phyloP scores from a whole-genome alignment of 441 rosid species.

The Theobroma grandiflorum region DNA sequence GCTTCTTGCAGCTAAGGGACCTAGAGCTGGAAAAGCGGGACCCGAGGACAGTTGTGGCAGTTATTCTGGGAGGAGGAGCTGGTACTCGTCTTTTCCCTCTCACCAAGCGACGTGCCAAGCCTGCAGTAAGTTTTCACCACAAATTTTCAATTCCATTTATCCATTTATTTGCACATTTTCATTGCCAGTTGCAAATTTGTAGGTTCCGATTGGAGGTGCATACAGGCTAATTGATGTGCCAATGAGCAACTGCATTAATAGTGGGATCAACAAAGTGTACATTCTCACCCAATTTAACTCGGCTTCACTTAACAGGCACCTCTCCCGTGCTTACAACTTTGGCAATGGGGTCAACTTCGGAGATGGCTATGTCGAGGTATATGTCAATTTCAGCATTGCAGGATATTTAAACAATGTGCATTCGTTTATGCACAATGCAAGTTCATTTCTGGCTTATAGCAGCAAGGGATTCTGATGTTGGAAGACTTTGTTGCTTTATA shows the following conservation, averaged over 20 bases:
- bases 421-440: background rate
- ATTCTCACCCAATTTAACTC: slow-evolving; percentile 95
- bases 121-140: slow-evolving; percentile 65
- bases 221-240: slow-evolving; percentile 97
- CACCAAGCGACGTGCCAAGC: slow-evolving; percentile 95
- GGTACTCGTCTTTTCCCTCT: slow-evolving; percentile 97
- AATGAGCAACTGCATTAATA: slow-evolving; percentile 97
- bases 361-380: slow-evolving; percentile 84
- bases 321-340: slow-evolving; percentile 81
- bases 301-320: slow-evolving; percentile 84
- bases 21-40: slow-evolving; percentile 70
- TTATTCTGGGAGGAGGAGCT: slow-evolving; percentile 96
- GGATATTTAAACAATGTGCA: no score
- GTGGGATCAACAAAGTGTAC: slow-evolving; percentile 94
- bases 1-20: slow-evolving; percentile 65
- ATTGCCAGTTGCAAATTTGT: slow-evolving; percentile 10
- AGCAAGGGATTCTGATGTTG: background rate
- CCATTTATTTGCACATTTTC: background rate
- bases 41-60: slow-evolving; percentile 77
- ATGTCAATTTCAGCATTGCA: background rate
- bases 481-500: background rate
- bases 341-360: slow-evolving; percentile 77
- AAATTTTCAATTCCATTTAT: background rate
- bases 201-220: slow-evolving; percentile 97
- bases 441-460: background rate